Base-by-base conservation (phyloP, 2,329 filamentous ascomycete genomes). In the Penicillium sp. region DNA sequence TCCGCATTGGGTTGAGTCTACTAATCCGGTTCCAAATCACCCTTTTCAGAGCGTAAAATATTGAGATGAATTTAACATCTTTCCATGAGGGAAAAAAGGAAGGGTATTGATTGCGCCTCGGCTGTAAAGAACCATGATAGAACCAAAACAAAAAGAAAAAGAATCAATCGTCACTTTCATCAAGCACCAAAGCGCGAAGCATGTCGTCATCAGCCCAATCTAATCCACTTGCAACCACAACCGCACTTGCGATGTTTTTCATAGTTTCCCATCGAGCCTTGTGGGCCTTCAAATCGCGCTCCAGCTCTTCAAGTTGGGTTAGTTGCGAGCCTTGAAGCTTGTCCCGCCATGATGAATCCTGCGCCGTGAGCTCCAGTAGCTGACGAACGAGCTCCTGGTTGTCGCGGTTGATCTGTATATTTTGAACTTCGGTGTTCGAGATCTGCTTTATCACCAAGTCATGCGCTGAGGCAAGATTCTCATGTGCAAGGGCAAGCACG, bases 221-320 rank as follows among this genome's bases (percentile, higher is more conserved):
- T 50, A 94, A 79, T 44, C 91, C 91, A 71, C 91, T 95, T 3
- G 89, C 90, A 5, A 86, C 89, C 44, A 96, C 83, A 52, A 92
- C 82, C 16, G 88, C 90, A 66, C 88, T 89, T n/a, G 89, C 82
- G 40, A 91, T 84, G 22, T 85, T 89, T 75, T 93, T 94, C 71
- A 93, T 83, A 18, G 88, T 85, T 65, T 85, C 85, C 86, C 87
- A 91, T 66, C 83, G 82, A 61, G 86, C 84, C 57, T 83, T 83
- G 68, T 85, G 87, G 21, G 77, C 77, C 64, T 82, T 86, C 55
- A 89, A 75, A 39, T 86, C 81, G 5, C 70, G 74, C 64, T 91
- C 84, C 10, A 87, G 75, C 47, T 74, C 75, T 34, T 81, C 75
- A 24, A 91, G 77, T 68, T 88, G 80, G n/a, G 72, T 78, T 34